A percentile compares a stretch with the other conserved stretches of the same genome.
Conservation (phyloP, 1,284 basidiomycete species). For the Cerrena zonata region DNA sequence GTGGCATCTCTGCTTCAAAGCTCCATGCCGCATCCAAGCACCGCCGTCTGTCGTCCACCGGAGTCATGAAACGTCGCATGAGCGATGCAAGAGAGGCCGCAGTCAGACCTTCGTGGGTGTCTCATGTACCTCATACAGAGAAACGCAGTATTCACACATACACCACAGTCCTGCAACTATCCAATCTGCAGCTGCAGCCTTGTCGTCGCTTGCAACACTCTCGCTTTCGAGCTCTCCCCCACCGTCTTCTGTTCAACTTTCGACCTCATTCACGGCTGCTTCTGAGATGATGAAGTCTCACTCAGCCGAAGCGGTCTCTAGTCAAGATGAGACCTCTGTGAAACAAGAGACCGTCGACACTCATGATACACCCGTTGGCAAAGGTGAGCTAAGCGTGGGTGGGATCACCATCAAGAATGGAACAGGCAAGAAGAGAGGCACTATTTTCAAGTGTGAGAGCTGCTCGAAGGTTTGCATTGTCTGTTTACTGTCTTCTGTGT, state of each 20-base stretch:
- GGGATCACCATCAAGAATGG: slow-evolving; percentile 26
- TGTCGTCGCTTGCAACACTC: slow-evolving; percentile 39
- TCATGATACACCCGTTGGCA: slow-evolving; percentile 15
- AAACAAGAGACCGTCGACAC: slow-evolving; percentile 22
- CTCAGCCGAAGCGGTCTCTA: slow-evolving; percentile 9
- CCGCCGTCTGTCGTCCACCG: slow-evolving; percentile 62
- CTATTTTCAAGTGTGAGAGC: slow-evolving; percentile 87
- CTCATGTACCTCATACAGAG: slow-evolving; percentile 11
- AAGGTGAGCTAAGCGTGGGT: slow-evolving; percentile 32
- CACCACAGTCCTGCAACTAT: slow-evolving; percentile 37
- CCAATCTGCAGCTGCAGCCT: slow-evolving; percentile 39
- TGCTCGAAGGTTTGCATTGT: slow-evolving; percentile 69
- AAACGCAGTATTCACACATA: slow-evolving; percentile 4
- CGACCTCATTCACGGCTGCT: slow-evolving; percentile 23
- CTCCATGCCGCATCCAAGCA: slow-evolving; percentile 37
- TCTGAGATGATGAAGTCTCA: slow-evolving; percentile 15
- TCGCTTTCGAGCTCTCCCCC: slow-evolving; percentile 51
- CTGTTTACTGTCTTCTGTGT: slow-evolving; percentile 3
- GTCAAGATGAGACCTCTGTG: slow-evolving; percentile 14
- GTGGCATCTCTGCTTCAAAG: slow-evolving; percentile 19
- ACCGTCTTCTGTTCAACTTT: slow-evolving; percentile 20
- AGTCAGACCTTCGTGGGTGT: slow-evolving; percentile 61
- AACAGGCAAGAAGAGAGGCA: slow-evolving; percentile 67
- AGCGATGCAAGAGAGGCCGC: slow-evolving; percentile 75
- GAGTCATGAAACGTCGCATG: slow-evolving; percentile 59